Evolutionary conservation across 1,284 basidiomycete species (phyloP).

Genomic region (Naganishia sp.): DNA sequence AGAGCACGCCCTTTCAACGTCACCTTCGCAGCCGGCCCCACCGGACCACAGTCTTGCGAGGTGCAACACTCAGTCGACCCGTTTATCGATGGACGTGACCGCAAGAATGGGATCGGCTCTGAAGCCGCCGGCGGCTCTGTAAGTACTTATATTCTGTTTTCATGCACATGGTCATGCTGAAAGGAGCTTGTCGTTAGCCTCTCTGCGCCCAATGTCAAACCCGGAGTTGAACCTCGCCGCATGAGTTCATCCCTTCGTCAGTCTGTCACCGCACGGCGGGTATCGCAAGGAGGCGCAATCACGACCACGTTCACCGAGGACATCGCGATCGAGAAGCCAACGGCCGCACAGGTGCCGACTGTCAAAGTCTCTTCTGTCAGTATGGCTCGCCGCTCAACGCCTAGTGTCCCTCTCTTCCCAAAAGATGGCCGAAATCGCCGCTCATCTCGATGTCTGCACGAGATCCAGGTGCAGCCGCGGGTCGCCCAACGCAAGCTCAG

Average conservation of each 20-base stretch:
- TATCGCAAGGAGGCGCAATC: slow-evolving; percentile 12
- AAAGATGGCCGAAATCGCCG: slow-evolving; percentile 1
- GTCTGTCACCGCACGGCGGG: slow-evolving; percentile 16
- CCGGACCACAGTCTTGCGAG: no score
- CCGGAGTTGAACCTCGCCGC: not conserved
- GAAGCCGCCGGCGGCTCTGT: not conserved
- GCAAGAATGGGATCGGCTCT: no score
- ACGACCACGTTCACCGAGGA: slow-evolving; percentile 20
- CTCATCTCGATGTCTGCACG: slow-evolving; percentile 37
- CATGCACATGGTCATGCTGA: no score
- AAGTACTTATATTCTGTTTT: not conserved
- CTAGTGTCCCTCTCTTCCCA: not conserved
- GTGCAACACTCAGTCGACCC: no score
- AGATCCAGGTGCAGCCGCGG: slow-evolving; percentile 40
- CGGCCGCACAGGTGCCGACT: not conserved
- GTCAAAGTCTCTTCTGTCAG: not conserved
- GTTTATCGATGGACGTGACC: no score
- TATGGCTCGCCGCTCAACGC: not conserved
- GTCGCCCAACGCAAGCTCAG: slow-evolving; percentile 39
- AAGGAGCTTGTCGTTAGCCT: not conserved
- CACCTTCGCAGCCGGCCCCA: no score
- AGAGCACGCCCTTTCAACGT: no score
- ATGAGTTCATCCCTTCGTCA: slow-evolving; percentile 23
- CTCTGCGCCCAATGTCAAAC: not conserved
- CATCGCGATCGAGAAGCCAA: not conserved